A percentile compares a stretch with the other conserved stretches of the same genome.
phyloP scores from a whole-genome alignment of 2,329 filamentous ascomycete species.

The Fusarium sp. region DNA sequence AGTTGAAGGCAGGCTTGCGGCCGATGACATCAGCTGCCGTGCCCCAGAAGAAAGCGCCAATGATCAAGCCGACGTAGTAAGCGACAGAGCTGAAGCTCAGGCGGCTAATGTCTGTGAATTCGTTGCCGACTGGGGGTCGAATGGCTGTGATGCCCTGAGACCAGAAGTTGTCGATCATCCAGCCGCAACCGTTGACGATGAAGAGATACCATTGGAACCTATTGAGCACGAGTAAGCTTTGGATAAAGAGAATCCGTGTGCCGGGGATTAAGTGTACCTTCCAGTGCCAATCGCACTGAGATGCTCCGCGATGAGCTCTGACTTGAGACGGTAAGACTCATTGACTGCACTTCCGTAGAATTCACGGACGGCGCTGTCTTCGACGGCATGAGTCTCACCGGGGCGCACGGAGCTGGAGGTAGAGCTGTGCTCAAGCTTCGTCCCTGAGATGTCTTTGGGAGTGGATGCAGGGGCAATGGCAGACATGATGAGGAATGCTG shows the following conservation, averaged over 20 bases:
- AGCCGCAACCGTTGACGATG: conserved; percentile 59
- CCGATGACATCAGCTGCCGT: conserved; percentile 54
- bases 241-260: not conserved
- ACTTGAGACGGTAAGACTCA: conserved; percentile 49
- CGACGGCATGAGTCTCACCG: conserved; percentile 15
- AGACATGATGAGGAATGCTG: not conserved
- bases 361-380: conserved; percentile 14
- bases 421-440: conserved; percentile 10
- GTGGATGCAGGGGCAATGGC: not conserved
- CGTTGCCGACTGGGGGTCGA: conserved; percentile 47
- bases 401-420: conserved; percentile 12
- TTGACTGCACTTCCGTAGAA: conserved; percentile 52
- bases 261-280: conserved; percentile 42
- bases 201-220: conserved; percentile 58
- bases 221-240: not conserved
- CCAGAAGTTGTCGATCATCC: conserved; percentile 59
- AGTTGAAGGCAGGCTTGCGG: conserved; percentile 56
- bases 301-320: conserved; percentile 46
- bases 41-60: conserved; percentile 59
- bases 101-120: conserved; percentile 46
- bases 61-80: conserved; percentile 54
- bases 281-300: conserved; percentile 48
- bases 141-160: conserved; percentile 51
- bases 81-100: conserved; percentile 48
- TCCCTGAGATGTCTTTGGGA: not conserved